Base-by-base conservation (phyloP, 345 rosid genomes). In the Aquilaria malaccensis region DNA sequence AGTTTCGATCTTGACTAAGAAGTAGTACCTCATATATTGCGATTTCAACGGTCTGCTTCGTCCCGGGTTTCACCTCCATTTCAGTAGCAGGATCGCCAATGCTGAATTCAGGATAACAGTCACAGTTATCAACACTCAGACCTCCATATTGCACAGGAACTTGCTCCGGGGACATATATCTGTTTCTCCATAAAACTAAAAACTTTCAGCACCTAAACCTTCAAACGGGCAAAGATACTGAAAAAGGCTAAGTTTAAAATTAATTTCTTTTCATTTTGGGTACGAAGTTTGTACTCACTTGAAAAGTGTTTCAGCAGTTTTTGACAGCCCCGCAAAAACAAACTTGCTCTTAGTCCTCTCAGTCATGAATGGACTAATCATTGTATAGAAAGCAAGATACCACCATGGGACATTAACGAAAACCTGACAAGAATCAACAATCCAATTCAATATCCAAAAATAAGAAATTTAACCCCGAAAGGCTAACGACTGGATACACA, bases 61-160 rank as follows among this genome's bases (percentile, higher is more conserved):
- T 87, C 69, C 80, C 83, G 1, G 97, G 91, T 62, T 85, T 89
- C 14, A 93, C 76, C 43, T 70, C 77, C 59, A 93, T 51, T 69
- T 76, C 97, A 0, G 90, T 80, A 13, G 78, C 96, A 55, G 87
- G 81, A 66, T 92, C 97, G 58, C 72, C 83, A 53, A 77, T 69
- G 2, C 84, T 80, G 56, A 89, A 92, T 56, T 87, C 95, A 2
- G 95, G 87, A 66, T 82, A 73, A 68, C 98, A 85, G 31, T 91
- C 96, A 11, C 94, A 91, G 71, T 76, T 72, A 80, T 89, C 94
- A 4, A 82, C 85, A 41, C 95, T 85, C 72, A 93, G 64, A 10
- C 97, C 98, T 62, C 98, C 98, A 56, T 85, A 93, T 52, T 85
- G 97, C 30, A 89, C 78, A 0, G 97, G 96, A 2, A 93, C 95